Evolutionary conservation across 192 early-diverging fungal genomes (phyloP).

Genomic region (Coemansia sp.): DNA sequence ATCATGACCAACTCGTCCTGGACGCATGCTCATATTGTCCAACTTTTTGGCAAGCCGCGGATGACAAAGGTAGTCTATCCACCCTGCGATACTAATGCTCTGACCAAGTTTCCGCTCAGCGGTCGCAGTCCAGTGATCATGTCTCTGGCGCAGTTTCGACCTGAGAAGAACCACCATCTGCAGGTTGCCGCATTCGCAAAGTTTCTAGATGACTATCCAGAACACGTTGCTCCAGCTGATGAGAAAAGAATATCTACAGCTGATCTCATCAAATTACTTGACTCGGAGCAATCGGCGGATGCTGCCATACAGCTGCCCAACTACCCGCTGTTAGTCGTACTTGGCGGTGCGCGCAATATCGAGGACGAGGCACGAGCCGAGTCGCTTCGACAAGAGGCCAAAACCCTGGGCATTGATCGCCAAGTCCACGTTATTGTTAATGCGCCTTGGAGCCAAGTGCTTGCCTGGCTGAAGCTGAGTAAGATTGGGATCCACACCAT

Average conservation of each 20-base stretch:
- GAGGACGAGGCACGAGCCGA: slow-evolving; percentile 71
- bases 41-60: slow-evolving; percentile 68
- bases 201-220: slow-evolving; percentile 62
- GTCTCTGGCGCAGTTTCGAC: slow-evolving; percentile 94
- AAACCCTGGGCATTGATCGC: slow-evolving; percentile 60
- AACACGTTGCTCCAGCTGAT: slow-evolving; percentile 28
- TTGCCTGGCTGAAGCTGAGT: slow-evolving; percentile 59
- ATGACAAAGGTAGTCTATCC: slow-evolving; percentile 80
- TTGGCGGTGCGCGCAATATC: slow-evolving; percentile 84
- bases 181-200: slow-evolving; percentile 75
- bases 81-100: slow-evolving; percentile 80
- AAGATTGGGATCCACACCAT: slow-evolving; percentile 93
- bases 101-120: slow-evolving; percentile 59
- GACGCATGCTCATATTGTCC: slow-evolving; percentile 88
- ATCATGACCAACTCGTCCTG: slow-evolving; percentile 97
- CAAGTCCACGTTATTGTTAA: slow-evolving; percentile 81
- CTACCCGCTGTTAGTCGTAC: slow-evolving; percentile 66
- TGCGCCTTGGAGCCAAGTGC: slow-evolving; percentile 69
- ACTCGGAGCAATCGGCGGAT: not conserved
- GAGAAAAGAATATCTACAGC: slow-evolving; percentile 16
- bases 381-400: slow-evolving; percentile 53
- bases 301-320: not conserved
- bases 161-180: slow-evolving; percentile 89
- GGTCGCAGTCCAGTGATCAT: slow-evolving; percentile 64
- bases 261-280: not conserved